A percentile compares a stretch with the other conserved stretches of the same genome.
Conservation (phyloP, 371 early-diverging fungal genomes). For the Sporodiniella umbellata region DNA sequence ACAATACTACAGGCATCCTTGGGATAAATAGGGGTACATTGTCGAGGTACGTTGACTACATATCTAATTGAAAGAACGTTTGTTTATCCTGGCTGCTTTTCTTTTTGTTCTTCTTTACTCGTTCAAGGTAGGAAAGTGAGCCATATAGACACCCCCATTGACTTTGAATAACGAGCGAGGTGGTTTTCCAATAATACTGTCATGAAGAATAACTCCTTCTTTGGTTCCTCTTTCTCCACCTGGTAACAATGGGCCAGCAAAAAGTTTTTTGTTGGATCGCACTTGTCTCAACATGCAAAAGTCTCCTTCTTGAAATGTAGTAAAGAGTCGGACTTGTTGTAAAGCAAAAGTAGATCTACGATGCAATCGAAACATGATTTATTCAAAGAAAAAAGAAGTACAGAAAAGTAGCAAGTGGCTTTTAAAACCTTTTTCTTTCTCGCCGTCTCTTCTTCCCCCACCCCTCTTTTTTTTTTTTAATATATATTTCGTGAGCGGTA, state of each 20-base stretch:
- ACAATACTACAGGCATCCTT: constrained; percentile 72
- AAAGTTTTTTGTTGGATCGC: constrained; percentile 30
- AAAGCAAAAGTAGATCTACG: background rate
- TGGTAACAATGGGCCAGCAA: constrained; percentile 42
- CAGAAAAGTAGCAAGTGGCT: too few species aligned
- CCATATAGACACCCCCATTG: constrained; percentile 51
- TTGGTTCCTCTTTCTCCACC: constrained; percentile 23
- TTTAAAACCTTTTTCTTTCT: too few species aligned
- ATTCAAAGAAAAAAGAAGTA: too few species aligned
- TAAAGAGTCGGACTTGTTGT: constrained; percentile 2
- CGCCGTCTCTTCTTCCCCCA: too few species aligned
- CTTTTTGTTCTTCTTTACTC: constrained; percentile 43
- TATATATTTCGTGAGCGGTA: too few species aligned
- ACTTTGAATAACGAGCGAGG: constrained; percentile 48
- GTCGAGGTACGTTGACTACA: constrained; percentile 55
- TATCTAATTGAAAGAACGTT: constrained; percentile 31
- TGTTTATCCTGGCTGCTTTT: background rate
- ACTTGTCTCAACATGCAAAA: constrained; percentile 47
- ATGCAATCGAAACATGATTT: background rate
- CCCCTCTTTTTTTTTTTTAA: too few species aligned
- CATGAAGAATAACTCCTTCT: constrained; percentile 50
- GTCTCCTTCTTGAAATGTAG: constrained; percentile 37
- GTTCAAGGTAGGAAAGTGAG: constrained; percentile 69
- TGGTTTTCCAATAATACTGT: constrained; percentile 44
- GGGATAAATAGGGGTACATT: constrained; percentile 72